Base-by-base conservation (phyloP, 73 alveolate species). In the Paramecium pentaurelia region DNA sequence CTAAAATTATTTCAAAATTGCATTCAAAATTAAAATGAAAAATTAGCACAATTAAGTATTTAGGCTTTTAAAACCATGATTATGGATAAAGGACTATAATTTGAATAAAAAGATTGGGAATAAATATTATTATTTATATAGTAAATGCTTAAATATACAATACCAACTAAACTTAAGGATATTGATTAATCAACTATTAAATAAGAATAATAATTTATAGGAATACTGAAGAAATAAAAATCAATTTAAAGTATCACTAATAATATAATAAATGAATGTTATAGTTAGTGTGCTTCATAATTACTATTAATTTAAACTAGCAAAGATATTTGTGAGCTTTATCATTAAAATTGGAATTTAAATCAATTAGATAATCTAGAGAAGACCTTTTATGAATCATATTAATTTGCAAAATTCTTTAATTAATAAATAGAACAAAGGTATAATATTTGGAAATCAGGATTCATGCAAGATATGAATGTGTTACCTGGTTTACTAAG, bases 101-200 rank as follows among this genome's bases (percentile, higher is more conserved):
- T 89, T 71, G 49, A 70, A 25, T 14, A 60, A 25, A 68, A 68
- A 5, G 94, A 89, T 71, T 89, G 94, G 94, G 92, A 89, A 71
- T 32, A 47, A 64, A 73, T 89, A 7, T 44, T 71, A 27, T 58
- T 58, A 22, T 89, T 89, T 71, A 42, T 89, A 9, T 45, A 44
- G 18, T 71, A 49, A 71, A 89, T 89, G 94, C 22, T 89, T 10
- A 89, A 60, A 71, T 45, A 27, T 12, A 89, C 94, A 45, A 89
- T 85, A 71, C 94, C 94, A 22, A 60, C 68, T 64, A 32, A 64
- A 64, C 30, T 64, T 25, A 32, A 64, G 11, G 47, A 64, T 34
- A 22, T 64, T 12, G 70, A 54, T 54, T 54, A 54, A 54, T 4
- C 70, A 16, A 25, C 32, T 2, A 18, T 54, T 54, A 54, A 18